Evolutionary conservation across 768 basidiomycete species (phyloP).

Genomic region (Mycena crocata): DNA sequence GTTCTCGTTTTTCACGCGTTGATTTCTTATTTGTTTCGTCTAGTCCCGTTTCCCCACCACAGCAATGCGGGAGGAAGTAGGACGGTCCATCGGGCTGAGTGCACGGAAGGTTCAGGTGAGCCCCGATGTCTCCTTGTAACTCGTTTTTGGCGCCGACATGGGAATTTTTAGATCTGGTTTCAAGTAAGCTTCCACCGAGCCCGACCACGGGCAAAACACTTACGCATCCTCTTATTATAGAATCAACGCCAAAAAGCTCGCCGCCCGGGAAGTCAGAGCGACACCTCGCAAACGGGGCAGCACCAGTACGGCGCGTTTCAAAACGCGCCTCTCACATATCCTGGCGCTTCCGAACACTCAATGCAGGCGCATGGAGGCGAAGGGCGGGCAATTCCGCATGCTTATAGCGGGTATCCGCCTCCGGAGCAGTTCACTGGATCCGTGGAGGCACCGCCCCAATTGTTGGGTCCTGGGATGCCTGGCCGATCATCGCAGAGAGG

Average conservation of each 20-base stretch:
- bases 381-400: slow-evolving; percentile 22
- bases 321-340: slow-evolving; percentile 51
- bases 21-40: background rate
- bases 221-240: slow-evolving; percentile 51
- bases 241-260: slow-evolving; percentile 91
- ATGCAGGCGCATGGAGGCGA: slow-evolving; percentile 28
- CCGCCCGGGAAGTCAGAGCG: slow-evolving; percentile 74
- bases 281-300: slow-evolving; percentile 62
- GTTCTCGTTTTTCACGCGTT: slow-evolving; percentile 29
- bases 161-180: slow-evolving; percentile 82
- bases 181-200: slow-evolving; percentile 62
- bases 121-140: slow-evolving; percentile 29
- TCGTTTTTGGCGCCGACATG: slow-evolving; percentile 29
- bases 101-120: slow-evolving; percentile 91
- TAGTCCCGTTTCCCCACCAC: slow-evolving; percentile 93
- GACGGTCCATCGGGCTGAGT: slow-evolving; percentile 87
- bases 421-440: slow-evolving; percentile 45
- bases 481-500: slow-evolving; percentile 44
- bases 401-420: slow-evolving; percentile 37
- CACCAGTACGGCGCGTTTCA: slow-evolving; percentile 76
- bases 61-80: slow-evolving; percentile 88
- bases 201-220: slow-evolving; percentile 34
- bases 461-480: slow-evolving; percentile 70
- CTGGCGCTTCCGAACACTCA: slow-evolving; percentile 36
- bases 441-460: slow-evolving; percentile 49